Base-by-base conservation (phyloP, 768 basidiomycete genomes). In the Trichaptum fuscoviolaceum region DNA sequence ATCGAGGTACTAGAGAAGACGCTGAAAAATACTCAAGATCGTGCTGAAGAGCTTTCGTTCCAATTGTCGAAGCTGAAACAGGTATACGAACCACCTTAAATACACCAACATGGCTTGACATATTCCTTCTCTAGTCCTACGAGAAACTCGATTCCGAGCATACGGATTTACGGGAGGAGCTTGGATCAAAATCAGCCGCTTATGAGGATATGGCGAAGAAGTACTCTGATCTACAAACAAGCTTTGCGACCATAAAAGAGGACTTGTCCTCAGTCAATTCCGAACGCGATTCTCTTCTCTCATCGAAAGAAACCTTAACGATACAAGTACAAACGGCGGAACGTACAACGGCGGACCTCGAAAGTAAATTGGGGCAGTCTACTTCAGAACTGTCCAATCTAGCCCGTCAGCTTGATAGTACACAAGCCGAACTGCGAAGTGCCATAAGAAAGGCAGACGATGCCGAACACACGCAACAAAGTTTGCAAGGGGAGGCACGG, bases 1-100 rank as follows among this genome's bases (percentile, higher is more conserved):
- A 87, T 87, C 18, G 92, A 93, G 69, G 82, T 83, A 58, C 77
- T 93, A 26, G 92, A 93, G 73, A 77, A 78, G 59, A 89, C 89
- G 8, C 77, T 95, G 61, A 88, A 88, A 72, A 87, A 92, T 71
- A 88, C 88, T 26, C 91, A 92, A 71, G 87, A 94, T 71, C 88
- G 89, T 65, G 89, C 89, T 5, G 92, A 91, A 67, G 91, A 93
- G 72, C 82, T 94, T 9, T 92, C 93, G 71, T 90, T 92, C 71
- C 91, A 91, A 72, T 78, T 95, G 23, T 87, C 88, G 15, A 92
- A 90, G 73, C 77, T 90, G 57, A 91, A 87, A 71, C 92, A 93
- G 85, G 92, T 87, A 68, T 62, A 79, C 67, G 36, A 18, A 68
- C 58, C 60, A 20, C 15, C 10, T 2, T 20, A 52, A 20, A 20